Evolutionary conservation across 1,284 basidiomycete species (phyloP).

Genomic region (Ustilago xerochloae): DNA sequence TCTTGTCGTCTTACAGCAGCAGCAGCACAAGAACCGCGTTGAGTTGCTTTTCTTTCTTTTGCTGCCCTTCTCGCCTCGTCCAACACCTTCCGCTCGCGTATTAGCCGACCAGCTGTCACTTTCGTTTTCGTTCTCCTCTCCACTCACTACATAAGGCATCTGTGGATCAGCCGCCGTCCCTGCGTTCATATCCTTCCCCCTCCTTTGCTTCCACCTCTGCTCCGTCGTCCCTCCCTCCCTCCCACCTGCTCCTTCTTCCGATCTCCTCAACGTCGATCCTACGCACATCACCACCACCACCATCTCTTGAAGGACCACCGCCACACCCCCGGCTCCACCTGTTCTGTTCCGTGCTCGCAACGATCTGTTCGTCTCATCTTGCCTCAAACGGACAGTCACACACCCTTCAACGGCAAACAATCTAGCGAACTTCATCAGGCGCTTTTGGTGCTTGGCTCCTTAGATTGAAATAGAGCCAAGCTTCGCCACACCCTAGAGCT

Average conservation of each 20-base stretch:
- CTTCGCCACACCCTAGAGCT: not conserved
- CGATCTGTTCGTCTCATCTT: too few relatives aligned
- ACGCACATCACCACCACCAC: not conserved
- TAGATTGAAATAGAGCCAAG: not conserved
- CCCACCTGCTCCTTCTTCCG: not conserved
- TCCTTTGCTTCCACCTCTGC: not conserved
- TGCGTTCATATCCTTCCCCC: not conserved
- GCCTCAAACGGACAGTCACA: not conserved
- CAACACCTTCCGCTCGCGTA: not conserved
- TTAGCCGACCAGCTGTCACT: not conserved
- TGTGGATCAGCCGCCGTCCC: constrained; percentile 1
- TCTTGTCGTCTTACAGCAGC: not conserved
- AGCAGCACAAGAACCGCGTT: not conserved
- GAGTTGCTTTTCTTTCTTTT: not conserved
- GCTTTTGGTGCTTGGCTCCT: not conserved
- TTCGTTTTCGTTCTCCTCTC: not conserved
- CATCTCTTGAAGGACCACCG: not conserved
- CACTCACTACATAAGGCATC: constrained; percentile 2
- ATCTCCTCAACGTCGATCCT: not conserved
- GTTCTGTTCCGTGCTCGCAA: too few relatives aligned
- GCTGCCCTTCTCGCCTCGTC: not conserved
- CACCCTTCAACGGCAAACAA: not conserved
- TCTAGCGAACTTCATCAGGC: not conserved
- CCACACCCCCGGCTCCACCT: not conserved
- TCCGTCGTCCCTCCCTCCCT: not conserved